Percentiles rank a stretch among this genome's conserved stretches.
These are phyloP conservation scores for Boletus eberwhitei DNA, from an alignment of 768 basidiomycete species.

Conservation along the genomic window DNA sequence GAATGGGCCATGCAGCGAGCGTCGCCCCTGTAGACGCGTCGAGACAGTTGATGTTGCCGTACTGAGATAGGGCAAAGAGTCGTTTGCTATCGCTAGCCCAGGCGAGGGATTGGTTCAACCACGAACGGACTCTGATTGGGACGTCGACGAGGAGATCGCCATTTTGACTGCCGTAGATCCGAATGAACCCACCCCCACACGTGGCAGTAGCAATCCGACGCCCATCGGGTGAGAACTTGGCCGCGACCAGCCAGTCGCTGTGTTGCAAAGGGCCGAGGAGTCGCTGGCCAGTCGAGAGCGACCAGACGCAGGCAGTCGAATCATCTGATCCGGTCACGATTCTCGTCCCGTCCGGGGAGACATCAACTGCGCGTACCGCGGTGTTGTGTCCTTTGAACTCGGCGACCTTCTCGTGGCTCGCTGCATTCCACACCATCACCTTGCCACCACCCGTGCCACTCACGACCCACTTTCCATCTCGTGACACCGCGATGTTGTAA, in stretches of 20 bases:
- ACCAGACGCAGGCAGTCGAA: neutral
- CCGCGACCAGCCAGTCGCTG: neutral
- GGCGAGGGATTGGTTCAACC: neutral
- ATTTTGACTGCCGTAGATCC: constrained; percentile 1
- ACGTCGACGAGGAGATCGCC: neutral
- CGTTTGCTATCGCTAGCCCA: constrained; percentile 1
- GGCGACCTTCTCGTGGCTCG: neutral
- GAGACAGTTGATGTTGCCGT: neutral
- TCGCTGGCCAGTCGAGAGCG: neutral
- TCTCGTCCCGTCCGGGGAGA: neutral
- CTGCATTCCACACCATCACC: constrained; percentile 2
- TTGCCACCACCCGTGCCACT: neutral
- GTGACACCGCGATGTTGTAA: neutral
- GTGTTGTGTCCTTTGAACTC: neutral
- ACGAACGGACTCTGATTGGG: neutral
- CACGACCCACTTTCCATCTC: neutral
- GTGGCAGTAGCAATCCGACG: neutral
- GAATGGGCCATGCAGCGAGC: neutral
- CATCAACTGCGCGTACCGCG: neutral
- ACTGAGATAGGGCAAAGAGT: neutral
- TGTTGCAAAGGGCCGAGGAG: neutral
- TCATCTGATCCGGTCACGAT: neutral
- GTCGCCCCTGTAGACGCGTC: neutral
- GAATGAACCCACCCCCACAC: neutral
- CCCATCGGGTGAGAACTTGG: constrained; percentile 1